Percentiles rank a stretch among this genome's conserved stretches.
phyloP scores from a whole-genome alignment of 805 yeast species.

The Tetrapisispora arboricola region DNA sequence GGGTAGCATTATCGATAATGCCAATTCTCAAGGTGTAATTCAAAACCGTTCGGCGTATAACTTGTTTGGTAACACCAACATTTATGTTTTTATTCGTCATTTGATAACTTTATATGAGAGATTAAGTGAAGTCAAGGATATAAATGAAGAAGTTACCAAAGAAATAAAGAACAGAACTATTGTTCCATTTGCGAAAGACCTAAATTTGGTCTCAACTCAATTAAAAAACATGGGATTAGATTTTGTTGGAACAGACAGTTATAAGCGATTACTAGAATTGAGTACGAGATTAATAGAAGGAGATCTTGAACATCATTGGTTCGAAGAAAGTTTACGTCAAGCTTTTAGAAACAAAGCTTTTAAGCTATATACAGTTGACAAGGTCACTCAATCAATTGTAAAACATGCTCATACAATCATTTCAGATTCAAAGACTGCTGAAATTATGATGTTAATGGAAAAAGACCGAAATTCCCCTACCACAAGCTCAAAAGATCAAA shows the following conservation, averaged over 20 bases:
- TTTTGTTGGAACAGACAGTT: slow-evolving; percentile 59
- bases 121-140: slow-evolving; percentile 60
- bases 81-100: slow-evolving; percentile 83
- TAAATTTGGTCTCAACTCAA: slow-evolving; percentile 71
- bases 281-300: slow-evolving; percentile 77
- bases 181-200: slow-evolving; percentile 76
- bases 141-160: slow-evolving; percentile 58
- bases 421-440: slow-evolving; percentile 70
- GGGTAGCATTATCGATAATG: slow-evolving; percentile 26
- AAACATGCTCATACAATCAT: slow-evolving; percentile 83
- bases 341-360: slow-evolving; percentile 90
- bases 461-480: slow-evolving; percentile 53
- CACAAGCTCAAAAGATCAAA: slow-evolving; percentile 79
- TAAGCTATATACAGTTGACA: slow-evolving; percentile 85
- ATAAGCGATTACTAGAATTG: slow-evolving; percentile 65
- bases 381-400: slow-evolving; percentile 70
- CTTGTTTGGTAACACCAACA: slow-evolving; percentile 77
- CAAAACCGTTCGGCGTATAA: slow-evolving; percentile 49
- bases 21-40: slow-evolving; percentile 23
- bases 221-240: slow-evolving; percentile 71
- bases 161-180: slow-evolving; percentile 56
- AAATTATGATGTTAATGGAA: slow-evolving; percentile 73
- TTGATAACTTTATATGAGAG: slow-evolving; percentile 74
- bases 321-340: slow-evolving; percentile 91
- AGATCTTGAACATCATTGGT: slow-evolving; percentile 86